Conservation (phyloP, 1,284 basidiomycete genomes). For the Cryptococcus maquisensis region DNA sequence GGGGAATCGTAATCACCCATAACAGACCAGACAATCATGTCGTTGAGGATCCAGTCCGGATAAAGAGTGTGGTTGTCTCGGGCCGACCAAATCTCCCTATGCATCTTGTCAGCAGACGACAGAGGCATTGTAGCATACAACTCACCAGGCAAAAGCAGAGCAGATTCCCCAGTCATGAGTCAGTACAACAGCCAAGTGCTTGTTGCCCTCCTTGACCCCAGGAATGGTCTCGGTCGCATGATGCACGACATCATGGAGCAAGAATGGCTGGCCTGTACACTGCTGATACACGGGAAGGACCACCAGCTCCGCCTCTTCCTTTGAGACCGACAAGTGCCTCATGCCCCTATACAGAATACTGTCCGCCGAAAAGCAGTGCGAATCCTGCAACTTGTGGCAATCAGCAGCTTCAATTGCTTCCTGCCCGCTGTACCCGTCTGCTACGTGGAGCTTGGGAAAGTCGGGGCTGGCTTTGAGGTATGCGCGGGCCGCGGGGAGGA, state of each 20-base stretch:
- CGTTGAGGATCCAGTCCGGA: slow-evolving; percentile 41
- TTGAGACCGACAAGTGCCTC: slow-evolving; percentile 38
- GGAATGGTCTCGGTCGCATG: slow-evolving; percentile 42
- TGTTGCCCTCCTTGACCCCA: slow-evolving; percentile 31
- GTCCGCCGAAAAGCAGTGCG: slow-evolving; percentile 49
- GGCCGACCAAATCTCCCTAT: slow-evolving; percentile 45
- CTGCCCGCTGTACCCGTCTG: slow-evolving; percentile 34
- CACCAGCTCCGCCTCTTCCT: slow-evolving; percentile 50
- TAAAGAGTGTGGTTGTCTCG: slow-evolving; percentile 27
- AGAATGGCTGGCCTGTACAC: slow-evolving; percentile 38
- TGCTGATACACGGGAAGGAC: slow-evolving; percentile 51
- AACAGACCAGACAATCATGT: slow-evolving; percentile 43
- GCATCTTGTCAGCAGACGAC: neutral
- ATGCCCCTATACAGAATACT: slow-evolving; percentile 44
- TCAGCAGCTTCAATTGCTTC: slow-evolving; percentile 33
- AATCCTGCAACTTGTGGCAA: slow-evolving; percentile 39
- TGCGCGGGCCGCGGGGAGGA: slow-evolving; percentile 40
- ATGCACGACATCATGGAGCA: slow-evolving; percentile 46
- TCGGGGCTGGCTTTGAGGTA: slow-evolving; percentile 33
- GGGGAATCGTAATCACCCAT: slow-evolving; percentile 47
- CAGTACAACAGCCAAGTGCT: slow-evolving; percentile 42
- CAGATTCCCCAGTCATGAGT: slow-evolving; percentile 53
- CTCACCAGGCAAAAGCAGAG: slow-evolving; percentile 41
- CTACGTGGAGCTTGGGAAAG: slow-evolving; percentile 46
- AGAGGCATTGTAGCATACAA: neutral